These are phyloP conservation scores for Pisolithus tinctorius DNA, from an alignment of 768 basidiomycete genomes.

Conservation along the genomic window DNA sequence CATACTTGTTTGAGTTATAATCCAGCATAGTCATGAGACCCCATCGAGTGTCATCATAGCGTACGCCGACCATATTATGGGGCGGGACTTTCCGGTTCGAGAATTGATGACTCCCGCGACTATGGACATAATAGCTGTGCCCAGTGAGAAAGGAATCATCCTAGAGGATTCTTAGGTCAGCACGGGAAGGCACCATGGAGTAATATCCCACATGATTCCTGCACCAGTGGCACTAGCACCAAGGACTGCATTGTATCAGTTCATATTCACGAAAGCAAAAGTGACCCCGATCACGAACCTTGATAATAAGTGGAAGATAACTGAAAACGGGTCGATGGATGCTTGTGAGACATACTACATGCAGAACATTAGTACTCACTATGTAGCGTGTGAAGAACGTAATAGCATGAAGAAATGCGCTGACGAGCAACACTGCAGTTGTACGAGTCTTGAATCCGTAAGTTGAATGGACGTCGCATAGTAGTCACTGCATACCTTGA, in stretches of 20 bases:
- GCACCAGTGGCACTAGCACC: constrained; percentile 68
- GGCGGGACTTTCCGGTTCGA: constrained; percentile 51
- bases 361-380: constrained; percentile 10
- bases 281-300: constrained; percentile 11
- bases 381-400: constrained; percentile 48
- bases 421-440: constrained; percentile 52
- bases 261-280: background rate
- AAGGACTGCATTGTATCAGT: constrained; percentile 34
- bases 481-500: constrained; percentile 40
- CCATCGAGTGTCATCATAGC: constrained; percentile 49
- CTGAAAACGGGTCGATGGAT: constrained; percentile 2
- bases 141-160: constrained; percentile 72
- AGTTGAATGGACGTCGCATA: background rate
- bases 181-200: background rate
- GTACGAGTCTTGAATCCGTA: constrained; percentile 55
- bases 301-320: constrained; percentile 80
- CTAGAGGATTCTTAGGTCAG: constrained; percentile 26
- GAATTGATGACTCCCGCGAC: constrained; percentile 52
- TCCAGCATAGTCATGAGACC: constrained; percentile 70
- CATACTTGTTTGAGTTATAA: constrained; percentile 44
- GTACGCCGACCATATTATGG: constrained; percentile 57
- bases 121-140: constrained; percentile 46
- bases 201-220: constrained; percentile 48
- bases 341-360: background rate
- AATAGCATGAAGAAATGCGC: constrained; percentile 56